phyloP scores from a whole-genome alignment of 2,329 filamentous ascomycete species.

The Amylocarpus encephaloides region DNA sequence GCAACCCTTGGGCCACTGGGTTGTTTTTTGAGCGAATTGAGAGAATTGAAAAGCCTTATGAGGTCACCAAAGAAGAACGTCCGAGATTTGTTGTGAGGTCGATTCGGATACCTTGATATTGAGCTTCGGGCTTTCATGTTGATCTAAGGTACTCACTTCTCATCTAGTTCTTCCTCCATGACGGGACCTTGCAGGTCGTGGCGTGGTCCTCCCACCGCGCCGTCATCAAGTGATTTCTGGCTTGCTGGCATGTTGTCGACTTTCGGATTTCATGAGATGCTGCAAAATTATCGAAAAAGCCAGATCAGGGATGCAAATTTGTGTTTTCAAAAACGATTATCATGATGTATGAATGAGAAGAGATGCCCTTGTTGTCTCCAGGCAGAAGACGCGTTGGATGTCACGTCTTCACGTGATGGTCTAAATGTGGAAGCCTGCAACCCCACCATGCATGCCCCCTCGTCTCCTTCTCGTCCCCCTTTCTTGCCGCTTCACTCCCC shows the following conservation, averaged over 20 bases:
- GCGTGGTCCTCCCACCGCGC: slow-evolving; percentile 38
- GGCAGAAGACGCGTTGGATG: too few relatives aligned
- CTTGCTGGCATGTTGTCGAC: background rate
- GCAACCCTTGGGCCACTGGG: slow-evolving; percentile 41
- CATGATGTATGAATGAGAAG: too few relatives aligned
- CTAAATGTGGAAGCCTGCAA: too few relatives aligned
- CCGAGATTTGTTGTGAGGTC: slow-evolving; percentile 71
- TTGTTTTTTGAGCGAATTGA: slow-evolving; percentile 66
- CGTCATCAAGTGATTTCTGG: slow-evolving; percentile 15
- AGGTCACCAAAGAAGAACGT: slow-evolving; percentile 81
- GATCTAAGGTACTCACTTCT: slow-evolving; percentile 5
- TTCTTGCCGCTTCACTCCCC: too few relatives aligned
- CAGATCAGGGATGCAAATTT: too few relatives aligned
- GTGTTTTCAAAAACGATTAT: too few relatives aligned
- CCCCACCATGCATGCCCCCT: too few relatives aligned
- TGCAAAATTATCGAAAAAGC: background rate
- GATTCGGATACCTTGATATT: slow-evolving; percentile 62
- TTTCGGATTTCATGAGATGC: background rate
- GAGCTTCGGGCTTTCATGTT: background rate
- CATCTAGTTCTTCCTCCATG: slow-evolving; percentile 17
- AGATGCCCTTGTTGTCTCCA: too few relatives aligned
- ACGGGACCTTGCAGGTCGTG: slow-evolving; percentile 41
- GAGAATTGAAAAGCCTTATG: slow-evolving; percentile 75
- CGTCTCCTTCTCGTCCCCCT: too few relatives aligned
- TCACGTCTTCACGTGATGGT: too few relatives aligned